These are phyloP conservation scores for Eucommia ulmoides DNA, from an alignment of 257 asterid species.

Conservation along the genomic window DNA sequence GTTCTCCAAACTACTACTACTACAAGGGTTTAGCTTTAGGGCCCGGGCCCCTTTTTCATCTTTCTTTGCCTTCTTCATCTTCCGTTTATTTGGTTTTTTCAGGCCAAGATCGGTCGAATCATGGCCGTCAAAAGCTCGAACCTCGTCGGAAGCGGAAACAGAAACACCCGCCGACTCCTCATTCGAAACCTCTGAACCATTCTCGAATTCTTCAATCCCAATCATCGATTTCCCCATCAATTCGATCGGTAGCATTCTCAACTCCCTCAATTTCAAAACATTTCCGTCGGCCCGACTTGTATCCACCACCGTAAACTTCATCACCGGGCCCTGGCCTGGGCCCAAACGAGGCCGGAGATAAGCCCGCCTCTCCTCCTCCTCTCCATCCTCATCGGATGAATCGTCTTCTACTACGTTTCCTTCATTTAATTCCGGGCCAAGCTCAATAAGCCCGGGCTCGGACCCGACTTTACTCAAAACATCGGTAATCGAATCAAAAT, in stretches of 20 bases:
- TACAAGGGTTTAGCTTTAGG: no score
- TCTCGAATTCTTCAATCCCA: no score
- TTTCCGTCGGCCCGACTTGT: constrained; percentile 34
- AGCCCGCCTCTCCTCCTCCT: constrained; percentile 13
- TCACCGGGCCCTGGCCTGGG: constrained; percentile 16
- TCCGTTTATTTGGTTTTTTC: no score
- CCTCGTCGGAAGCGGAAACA: no score
- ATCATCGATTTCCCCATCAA: constrained; percentile 8
- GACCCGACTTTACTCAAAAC: constrained; percentile 51
- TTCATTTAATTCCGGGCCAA: constrained; percentile 24
- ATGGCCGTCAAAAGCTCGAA: no score
- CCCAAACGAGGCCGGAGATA: constrained; percentile 67
- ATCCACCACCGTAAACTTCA: constrained; percentile 49
- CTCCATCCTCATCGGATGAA: constrained; percentile 4
- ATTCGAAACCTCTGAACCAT: constrained; percentile 17
- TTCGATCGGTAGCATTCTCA: constrained; percentile 34
- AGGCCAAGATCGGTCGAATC: no score
- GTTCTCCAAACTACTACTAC: no score
- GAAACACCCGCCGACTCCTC: constrained; percentile 35
- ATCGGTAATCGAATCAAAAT: constrained; percentile 62
- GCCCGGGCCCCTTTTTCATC: no score
- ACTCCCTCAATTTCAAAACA: constrained; percentile 27
- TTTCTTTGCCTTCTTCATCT: no score
- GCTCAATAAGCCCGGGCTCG: constrained; percentile 49
- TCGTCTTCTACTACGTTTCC: constrained; percentile 20